phyloP scores from a whole-genome alignment of 2,329 filamentous ascomycete genomes.

The Apiospora sp. region DNA sequence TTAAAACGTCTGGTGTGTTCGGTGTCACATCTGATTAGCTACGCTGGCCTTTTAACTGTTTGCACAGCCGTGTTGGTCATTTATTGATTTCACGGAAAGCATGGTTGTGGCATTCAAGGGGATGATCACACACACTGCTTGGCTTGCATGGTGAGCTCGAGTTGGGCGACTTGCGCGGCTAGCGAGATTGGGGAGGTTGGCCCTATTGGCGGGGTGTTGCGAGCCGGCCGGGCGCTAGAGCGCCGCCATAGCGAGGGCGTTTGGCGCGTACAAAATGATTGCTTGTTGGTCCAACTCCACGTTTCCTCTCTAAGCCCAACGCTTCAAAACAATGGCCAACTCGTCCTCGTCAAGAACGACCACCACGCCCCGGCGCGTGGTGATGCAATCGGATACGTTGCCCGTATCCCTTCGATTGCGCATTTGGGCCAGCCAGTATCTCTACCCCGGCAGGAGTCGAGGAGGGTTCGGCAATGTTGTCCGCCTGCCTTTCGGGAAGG shows the following conservation, averaged over 20 bases:
- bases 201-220: no score
- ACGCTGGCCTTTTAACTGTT: no score
- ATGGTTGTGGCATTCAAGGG: no score
- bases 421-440: conserved; percentile 3
- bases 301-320: neutral
- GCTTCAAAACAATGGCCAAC: neutral
- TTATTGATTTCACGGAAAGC: no score
- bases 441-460: neutral
- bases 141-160: no score
- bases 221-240: no score
- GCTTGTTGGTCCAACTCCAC: neutral
- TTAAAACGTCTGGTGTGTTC: no score
- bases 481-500: neutral
- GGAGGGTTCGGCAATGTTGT: neutral
- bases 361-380: neutral
- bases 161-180: no score
- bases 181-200: no score
- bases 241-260: neutral
- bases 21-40: no score
- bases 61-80: no score
- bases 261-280: neutral
- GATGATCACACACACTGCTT: no score
- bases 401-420: neutral
- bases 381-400: conserved; percentile 4
- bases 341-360: neutral